Percentiles rank a stretch among this genome's conserved stretches.
These are phyloP conservation scores for Testicularia cyperi DNA, from an alignment of 1,284 basidiomycete genomes.

Conservation along the genomic window DNA sequence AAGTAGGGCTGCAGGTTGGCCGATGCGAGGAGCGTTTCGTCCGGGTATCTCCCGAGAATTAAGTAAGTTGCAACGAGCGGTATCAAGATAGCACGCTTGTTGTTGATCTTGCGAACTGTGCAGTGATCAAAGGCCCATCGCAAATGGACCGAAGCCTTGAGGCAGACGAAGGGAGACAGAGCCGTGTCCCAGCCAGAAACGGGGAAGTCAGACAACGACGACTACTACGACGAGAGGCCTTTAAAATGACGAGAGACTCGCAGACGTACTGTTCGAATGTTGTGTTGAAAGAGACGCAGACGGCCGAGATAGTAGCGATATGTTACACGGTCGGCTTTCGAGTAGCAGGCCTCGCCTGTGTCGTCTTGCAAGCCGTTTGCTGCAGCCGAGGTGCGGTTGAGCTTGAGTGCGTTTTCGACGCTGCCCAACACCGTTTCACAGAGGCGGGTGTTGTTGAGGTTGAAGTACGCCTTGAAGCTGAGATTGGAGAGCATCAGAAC, in stretches of 20 bases:
- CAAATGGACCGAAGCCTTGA: slow-evolving; percentile 59
- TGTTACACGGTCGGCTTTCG: slow-evolving; percentile 58
- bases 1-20: slow-evolving; percentile 52
- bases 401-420: slow-evolving; percentile 59
- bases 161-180: no score
- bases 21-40: slow-evolving; percentile 43
- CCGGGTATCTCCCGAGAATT: slow-evolving; percentile 60
- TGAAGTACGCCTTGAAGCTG: slow-evolving; percentile 58
- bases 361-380: slow-evolving; percentile 15
- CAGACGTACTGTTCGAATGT: slow-evolving; percentile 57
- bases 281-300: slow-evolving; percentile 60
- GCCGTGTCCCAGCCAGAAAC: no score
- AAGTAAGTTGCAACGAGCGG: slow-evolving; percentile 60
- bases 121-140: slow-evolving; percentile 60
- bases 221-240: no score
- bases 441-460: slow-evolving; percentile 61
- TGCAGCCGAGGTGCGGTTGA: slow-evolving; percentile 36
- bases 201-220: no score
- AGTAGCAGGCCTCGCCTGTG: slow-evolving; percentile 56
- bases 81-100: slow-evolving; percentile 59
- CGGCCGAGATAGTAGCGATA: slow-evolving; percentile 62
- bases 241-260: no score
- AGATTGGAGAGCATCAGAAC: slow-evolving; percentile 55
- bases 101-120: slow-evolving; percentile 35
- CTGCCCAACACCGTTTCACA: slow-evolving; percentile 63